Percentiles rank a stretch among this genome's conserved stretches.
These are phyloP conservation scores for Eutrema japonicum DNA, from an alignment of 345 rosid species.

Conservation along the genomic window DNA sequence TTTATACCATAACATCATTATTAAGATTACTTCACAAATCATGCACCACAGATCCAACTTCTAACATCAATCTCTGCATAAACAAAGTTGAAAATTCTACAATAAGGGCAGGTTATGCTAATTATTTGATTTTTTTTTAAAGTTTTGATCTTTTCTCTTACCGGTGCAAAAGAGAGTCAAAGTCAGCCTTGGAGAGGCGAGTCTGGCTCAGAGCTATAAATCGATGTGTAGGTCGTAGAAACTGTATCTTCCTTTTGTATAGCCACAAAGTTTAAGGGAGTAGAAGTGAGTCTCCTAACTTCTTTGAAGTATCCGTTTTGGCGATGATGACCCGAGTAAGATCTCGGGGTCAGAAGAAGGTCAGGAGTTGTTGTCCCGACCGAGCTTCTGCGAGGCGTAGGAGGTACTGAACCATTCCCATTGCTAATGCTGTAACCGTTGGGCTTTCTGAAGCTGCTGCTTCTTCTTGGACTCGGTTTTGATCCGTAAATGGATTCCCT, in stretches of 20 bases:
- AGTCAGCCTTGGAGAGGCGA: conserved; percentile 74
- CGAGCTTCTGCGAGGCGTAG: conserved; percentile 83
- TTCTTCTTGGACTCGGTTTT: conserved; percentile 90
- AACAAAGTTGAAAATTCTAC: neutral
- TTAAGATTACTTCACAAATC: conserved; percentile 30
- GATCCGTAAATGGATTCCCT: conserved; percentile 92
- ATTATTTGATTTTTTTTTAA: neutral
- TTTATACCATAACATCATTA: conserved; percentile 33
- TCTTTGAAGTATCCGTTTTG: conserved; percentile 88
- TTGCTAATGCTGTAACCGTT: conserved; percentile 68
- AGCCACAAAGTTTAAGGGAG: conserved; percentile 83
- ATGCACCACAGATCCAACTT: conserved; percentile 26
- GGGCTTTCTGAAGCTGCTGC: conserved; percentile 80
- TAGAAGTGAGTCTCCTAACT: conserved; percentile 78
- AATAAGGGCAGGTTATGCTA: neutral
- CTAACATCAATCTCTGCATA: conserved; percentile 21
- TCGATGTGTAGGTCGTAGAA: conserved; percentile 78
- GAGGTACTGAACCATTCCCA: conserved; percentile 91
- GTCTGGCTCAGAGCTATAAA: conserved; percentile 79
- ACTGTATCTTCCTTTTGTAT: conserved; percentile 87
- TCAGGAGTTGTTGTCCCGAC: conserved; percentile 77
- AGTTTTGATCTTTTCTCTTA: conserved; percentile 7
- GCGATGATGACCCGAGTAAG: conserved; percentile 72
- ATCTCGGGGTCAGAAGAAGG: conserved; percentile 77
- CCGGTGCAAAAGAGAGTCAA: conserved; percentile 36